Conservation (phyloP, 192 early-diverging fungal species). For the Backusella sp. region DNA sequence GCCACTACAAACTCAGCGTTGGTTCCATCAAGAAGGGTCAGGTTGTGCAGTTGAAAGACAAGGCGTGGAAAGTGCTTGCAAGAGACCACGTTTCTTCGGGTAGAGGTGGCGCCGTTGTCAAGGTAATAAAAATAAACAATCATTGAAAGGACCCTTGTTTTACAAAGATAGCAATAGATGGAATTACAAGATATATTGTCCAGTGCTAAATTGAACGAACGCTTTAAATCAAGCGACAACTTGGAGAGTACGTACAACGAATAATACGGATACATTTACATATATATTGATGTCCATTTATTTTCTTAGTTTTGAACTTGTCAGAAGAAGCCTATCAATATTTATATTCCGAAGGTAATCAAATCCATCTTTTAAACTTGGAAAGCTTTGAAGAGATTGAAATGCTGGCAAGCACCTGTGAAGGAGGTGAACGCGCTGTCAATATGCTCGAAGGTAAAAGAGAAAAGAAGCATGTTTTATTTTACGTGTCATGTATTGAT, state of each 20-base stretch:
- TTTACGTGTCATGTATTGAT: too few relatives aligned
- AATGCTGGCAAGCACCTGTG: conserved; percentile 52
- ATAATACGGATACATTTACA: background rate
- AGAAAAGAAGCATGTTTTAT: too few relatives aligned
- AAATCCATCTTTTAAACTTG: conserved; percentile 67
- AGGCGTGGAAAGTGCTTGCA: conserved; percentile 63
- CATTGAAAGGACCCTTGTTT: background rate
- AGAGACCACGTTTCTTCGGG: conserved; percentile 69
- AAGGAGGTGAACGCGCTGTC: conserved; percentile 48
- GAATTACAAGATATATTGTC: conserved; percentile 69
- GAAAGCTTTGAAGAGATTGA: conserved; percentile 72
- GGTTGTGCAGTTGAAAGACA: conserved; percentile 67
- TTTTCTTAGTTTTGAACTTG: conserved; percentile 57
- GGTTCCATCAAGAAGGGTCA: conserved; percentile 61
- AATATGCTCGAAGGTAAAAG: conserved; percentile 29
- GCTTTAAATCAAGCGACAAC: conserved; percentile 67
- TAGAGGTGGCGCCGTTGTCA: conserved; percentile 62
- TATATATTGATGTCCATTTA: background rate
- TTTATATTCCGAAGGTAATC: conserved; percentile 65
- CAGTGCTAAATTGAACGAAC: conserved; percentile 55
- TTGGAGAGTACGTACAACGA: conserved; percentile 49
- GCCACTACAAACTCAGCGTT: conserved; percentile 50
- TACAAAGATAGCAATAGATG: conserved; percentile 39
- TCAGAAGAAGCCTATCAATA: conserved; percentile 66
- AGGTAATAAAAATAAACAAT: conserved; percentile 32